Conservation (phyloP, 164 flowering plant genomes). For the Akebia trifoliata region DNA sequence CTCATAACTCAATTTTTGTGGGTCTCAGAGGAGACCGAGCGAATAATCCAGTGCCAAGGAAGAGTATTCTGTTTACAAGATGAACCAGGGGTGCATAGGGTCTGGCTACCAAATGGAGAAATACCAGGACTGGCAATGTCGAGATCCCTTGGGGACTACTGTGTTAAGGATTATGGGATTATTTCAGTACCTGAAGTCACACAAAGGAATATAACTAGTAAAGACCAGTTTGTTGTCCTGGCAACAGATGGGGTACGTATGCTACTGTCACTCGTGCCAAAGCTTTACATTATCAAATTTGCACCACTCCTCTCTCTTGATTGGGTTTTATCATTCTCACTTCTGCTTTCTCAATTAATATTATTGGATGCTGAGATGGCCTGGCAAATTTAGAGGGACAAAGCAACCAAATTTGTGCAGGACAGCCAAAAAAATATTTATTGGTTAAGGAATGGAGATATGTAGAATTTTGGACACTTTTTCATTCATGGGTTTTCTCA, state of each 20-base stretch:
- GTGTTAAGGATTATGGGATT: constrained; percentile 68
- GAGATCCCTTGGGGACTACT: constrained; percentile 88
- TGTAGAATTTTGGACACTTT: no score
- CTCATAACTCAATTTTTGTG: no score
- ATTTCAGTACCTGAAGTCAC: constrained; percentile 87
- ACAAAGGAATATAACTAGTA: constrained; percentile 49
- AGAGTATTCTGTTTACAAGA: constrained; percentile 63
- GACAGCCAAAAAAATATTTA: no score
- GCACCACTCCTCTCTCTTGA: no score
- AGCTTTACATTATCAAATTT: no score
- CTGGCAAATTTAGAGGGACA: no score
- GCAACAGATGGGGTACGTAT: constrained; percentile 90
- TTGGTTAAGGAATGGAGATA: no score
- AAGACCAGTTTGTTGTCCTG: constrained; percentile 66
- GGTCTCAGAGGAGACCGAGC: constrained; percentile 66
- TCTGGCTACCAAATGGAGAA: constrained; percentile 70
- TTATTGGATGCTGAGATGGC: no score
- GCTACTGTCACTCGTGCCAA: neutral
- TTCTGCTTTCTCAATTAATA: neutral
- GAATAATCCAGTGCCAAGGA: constrained; percentile 64
- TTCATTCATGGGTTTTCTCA: no score
- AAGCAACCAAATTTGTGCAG: no score
- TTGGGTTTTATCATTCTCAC: no score
- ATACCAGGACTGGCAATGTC: constrained; percentile 88
- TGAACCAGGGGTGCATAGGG: constrained; percentile 83